phyloP scores from a whole-genome alignment of 2,329 filamentous ascomycete species.

The Endoconidiophora laricicola region DNA sequence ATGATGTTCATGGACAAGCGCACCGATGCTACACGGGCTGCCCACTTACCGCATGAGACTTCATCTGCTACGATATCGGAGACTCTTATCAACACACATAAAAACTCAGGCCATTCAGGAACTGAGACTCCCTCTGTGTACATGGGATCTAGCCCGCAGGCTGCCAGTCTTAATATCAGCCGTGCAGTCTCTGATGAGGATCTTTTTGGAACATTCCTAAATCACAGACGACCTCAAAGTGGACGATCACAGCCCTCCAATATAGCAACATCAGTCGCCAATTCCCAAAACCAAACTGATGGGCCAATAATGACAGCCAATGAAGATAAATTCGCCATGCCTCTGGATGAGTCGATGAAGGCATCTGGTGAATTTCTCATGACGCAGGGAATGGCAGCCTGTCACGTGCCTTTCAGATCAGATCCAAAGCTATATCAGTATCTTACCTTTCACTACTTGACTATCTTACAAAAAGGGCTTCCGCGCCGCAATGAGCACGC shows the following conservation, averaged over 20 bases:
- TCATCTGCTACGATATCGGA: no score
- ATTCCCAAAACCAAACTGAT: not conserved
- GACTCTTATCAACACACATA: slow-evolving; percentile 14
- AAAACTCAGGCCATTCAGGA: slow-evolving; percentile 18
- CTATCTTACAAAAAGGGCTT: slow-evolving; percentile 33
- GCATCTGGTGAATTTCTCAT: slow-evolving; percentile 40
- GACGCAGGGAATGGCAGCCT: slow-evolving; percentile 47
- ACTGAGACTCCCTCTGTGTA: slow-evolving; percentile 23
- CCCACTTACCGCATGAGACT: no score
- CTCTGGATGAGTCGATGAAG: slow-evolving; percentile 40
- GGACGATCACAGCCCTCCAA: no score
- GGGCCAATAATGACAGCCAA: slow-evolving; percentile 20
- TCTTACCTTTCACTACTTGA: slow-evolving; percentile 38
- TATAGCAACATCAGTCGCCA: no score
- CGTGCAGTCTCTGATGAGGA: slow-evolving; percentile 51
- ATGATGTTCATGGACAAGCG: slow-evolving; percentile 47
- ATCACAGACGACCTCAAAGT: slow-evolving; percentile 3
- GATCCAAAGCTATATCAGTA: slow-evolving; percentile 38
- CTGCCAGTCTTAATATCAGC: slow-evolving; percentile 36
- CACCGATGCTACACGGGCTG: slow-evolving; percentile 11
- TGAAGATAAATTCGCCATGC: slow-evolving; percentile 29
- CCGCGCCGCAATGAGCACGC: slow-evolving; percentile 21
- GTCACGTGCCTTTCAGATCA: slow-evolving; percentile 34
- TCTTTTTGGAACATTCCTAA: slow-evolving; percentile 40
- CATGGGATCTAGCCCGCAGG: slow-evolving; percentile 32